Conservation (phyloP, 2,329 filamentous ascomycete genomes). For the Macrophomina phaseolina region DNA sequence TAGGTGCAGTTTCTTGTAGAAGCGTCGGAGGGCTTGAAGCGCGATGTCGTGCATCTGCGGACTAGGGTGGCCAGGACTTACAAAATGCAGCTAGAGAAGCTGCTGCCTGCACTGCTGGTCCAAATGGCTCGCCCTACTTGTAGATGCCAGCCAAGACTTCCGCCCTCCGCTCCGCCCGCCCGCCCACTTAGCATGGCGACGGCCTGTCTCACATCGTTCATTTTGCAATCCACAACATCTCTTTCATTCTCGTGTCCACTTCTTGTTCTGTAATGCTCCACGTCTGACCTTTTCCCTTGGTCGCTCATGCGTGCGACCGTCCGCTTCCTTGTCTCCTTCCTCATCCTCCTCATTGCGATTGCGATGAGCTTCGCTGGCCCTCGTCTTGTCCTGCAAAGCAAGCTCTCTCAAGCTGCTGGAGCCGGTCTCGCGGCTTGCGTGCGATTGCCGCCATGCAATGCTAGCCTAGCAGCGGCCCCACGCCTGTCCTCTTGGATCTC, state of each 20-base stretch:
- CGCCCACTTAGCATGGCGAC: no score
- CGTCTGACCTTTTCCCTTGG: constrained; percentile 3
- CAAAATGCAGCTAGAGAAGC: neutral
- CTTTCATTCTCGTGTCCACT: neutral
- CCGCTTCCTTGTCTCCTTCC: constrained; percentile 26
- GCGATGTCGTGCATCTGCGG: neutral
- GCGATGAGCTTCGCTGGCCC: constrained; percentile 28
- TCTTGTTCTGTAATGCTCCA: constrained; percentile 21
- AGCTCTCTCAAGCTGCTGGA: constrained; percentile 22
- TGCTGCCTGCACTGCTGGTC: neutral
- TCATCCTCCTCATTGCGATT: constrained; percentile 26
- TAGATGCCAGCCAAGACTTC: neutral
- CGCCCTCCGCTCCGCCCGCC: constrained; percentile 9
- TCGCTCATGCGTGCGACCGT: constrained; percentile 27
- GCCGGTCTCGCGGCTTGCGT: constrained; percentile 21
- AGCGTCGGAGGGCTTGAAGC: neutral
- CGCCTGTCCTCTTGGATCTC: constrained; percentile 9
- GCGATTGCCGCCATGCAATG: constrained; percentile 19
- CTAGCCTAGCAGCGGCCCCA: neutral
- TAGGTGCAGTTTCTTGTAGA: neutral
- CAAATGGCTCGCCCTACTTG: neutral
- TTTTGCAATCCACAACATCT: neutral
- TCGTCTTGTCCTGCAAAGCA: constrained; percentile 16
- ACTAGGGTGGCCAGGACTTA: neutral
- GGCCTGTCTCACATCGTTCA: no score